Evolutionary conservation across 208 protist species (phyloP).

Genomic region (Wallacemonas sp.): DNA sequence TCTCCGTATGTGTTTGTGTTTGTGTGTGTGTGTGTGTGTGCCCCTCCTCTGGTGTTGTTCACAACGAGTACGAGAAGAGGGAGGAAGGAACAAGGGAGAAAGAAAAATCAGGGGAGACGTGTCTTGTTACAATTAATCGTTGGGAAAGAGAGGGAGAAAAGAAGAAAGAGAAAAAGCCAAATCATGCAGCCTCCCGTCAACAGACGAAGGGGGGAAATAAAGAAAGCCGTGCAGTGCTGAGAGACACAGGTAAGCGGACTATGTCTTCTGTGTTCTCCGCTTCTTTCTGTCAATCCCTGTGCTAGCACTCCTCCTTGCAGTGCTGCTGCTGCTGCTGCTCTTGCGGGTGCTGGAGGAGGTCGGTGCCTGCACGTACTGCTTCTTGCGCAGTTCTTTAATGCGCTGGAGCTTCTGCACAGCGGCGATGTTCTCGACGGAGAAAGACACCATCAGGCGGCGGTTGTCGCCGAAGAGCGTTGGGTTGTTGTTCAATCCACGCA

Average conservation of each 20-base stretch:
- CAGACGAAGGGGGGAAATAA: too few relatives aligned
- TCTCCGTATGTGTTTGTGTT: not conserved
- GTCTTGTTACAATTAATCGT: conserved; percentile 8
- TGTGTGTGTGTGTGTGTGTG: not conserved
- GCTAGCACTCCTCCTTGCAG: too few relatives aligned
- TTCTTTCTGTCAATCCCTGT: too few relatives aligned
- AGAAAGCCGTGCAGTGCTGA: too few relatives aligned
- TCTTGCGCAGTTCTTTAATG: conserved; percentile 58
- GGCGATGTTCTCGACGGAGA: conserved; percentile 90
- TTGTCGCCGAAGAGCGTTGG: conserved; percentile 86
- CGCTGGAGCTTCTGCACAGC: conserved; percentile 89
- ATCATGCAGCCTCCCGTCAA: too few relatives aligned
- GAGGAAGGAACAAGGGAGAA: not conserved
- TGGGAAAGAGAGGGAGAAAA: conserved; percentile 5
- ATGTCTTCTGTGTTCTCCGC: too few relatives aligned
- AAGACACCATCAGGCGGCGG: conserved; percentile 88
- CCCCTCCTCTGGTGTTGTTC: too few relatives aligned
- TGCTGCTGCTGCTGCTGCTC: not conserved
- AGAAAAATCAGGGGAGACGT: not conserved
- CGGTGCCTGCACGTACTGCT: conserved; percentile 12
- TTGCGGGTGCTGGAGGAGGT: too few relatives aligned
- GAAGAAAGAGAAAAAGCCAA: conserved; percentile 11
- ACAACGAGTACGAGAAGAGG: not conserved
- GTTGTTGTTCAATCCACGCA: conserved; percentile 93
- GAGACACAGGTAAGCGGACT: too few relatives aligned